phyloP scores from a whole-genome alignment of 352 stramenopile species.

The Globisporangium cystogenes region DNA sequence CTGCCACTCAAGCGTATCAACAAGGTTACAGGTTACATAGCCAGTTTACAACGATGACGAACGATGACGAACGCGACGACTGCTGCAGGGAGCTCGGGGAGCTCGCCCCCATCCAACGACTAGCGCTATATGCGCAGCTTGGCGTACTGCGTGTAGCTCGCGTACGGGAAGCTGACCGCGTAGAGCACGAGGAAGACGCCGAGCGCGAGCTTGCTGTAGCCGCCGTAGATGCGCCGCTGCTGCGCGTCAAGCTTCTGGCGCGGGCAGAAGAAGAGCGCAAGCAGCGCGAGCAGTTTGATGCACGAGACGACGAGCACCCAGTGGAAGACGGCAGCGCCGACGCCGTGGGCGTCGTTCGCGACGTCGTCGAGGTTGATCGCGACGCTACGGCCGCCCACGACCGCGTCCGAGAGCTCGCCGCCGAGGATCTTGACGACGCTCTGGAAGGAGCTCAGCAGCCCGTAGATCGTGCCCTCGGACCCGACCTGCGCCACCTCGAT shows the following conservation, averaged over 20 bases:
- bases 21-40: neutral
- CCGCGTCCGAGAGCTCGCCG: constrained; percentile 13
- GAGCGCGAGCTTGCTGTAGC: constrained; percentile 26
- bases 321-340: constrained; percentile 10
- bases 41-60: constrained; percentile 6
- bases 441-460: constrained; percentile 28
- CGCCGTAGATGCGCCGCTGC: constrained; percentile 39
- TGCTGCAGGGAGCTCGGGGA: no score
- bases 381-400: constrained; percentile 9
- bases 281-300: constrained; percentile 17
- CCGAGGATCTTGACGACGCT: constrained; percentile 27
- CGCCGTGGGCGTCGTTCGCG: neutral
- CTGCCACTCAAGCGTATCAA: neutral
- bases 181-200: constrained; percentile 22
- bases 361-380: constrained; percentile 8
- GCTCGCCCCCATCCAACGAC: no score
- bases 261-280: constrained; percentile 22
- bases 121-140: neutral
- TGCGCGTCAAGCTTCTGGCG: constrained; percentile 40
- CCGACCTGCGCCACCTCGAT: constrained; percentile 39
- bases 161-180: constrained; percentile 13
- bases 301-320: constrained; percentile 12
- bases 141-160: constrained; percentile 14
- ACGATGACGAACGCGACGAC: no score
- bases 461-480: constrained; percentile 37